Evolutionary conservation across 176 grass and related monocot species (phyloP).

Genomic region (Cenchrus americanus): DNA sequence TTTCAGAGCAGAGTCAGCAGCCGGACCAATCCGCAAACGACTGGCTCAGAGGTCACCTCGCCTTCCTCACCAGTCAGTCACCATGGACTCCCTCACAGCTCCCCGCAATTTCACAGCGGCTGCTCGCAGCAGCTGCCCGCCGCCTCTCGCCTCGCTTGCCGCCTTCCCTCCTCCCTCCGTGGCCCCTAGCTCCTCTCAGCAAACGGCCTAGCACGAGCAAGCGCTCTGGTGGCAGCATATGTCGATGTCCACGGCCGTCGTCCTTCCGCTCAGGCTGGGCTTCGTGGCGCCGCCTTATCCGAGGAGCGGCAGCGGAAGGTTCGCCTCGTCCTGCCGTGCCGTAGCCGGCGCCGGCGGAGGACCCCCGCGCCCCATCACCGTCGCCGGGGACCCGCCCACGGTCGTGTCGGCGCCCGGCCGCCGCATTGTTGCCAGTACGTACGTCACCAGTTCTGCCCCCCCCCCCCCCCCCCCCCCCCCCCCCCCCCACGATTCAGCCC

Average conservation of each 20-base stretch:
- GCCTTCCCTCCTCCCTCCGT: background rate
- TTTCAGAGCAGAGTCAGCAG: too few relatives aligned
- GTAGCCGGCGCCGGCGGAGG: slow-evolving; percentile 2
- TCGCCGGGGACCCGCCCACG: slow-evolving; percentile 76
- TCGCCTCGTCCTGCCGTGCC: slow-evolving; percentile 29
- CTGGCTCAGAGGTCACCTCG: slow-evolving; percentile 35
- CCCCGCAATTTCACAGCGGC: slow-evolving; percentile 23
- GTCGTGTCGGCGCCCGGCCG: slow-evolving; percentile 75
- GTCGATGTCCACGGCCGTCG: slow-evolving; percentile 49
- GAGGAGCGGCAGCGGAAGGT: background rate
- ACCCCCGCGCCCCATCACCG: slow-evolving; percentile 45
- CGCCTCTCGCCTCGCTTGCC: background rate
- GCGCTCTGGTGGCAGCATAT: background rate
- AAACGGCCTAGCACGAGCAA: background rate
- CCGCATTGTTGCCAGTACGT: slow-evolving; percentile 83
- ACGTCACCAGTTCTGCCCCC: background rate
- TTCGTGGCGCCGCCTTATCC: slow-evolving; percentile 2
- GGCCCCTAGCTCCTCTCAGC: background rate
- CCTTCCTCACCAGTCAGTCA: background rate
- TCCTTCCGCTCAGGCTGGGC: slow-evolving; percentile 48
- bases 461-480: too few relatives aligned
- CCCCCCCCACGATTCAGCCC: background rate
- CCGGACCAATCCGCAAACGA: slow-evolving; percentile 30
- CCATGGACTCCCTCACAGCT: background rate
- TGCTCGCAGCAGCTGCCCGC: background rate